Percentiles rank a stretch among this genome's conserved stretches.
phyloP scores from a whole-genome alignment of 768 basidiomycete genomes.

The Tylopilus plumbeoviolaceoides region DNA sequence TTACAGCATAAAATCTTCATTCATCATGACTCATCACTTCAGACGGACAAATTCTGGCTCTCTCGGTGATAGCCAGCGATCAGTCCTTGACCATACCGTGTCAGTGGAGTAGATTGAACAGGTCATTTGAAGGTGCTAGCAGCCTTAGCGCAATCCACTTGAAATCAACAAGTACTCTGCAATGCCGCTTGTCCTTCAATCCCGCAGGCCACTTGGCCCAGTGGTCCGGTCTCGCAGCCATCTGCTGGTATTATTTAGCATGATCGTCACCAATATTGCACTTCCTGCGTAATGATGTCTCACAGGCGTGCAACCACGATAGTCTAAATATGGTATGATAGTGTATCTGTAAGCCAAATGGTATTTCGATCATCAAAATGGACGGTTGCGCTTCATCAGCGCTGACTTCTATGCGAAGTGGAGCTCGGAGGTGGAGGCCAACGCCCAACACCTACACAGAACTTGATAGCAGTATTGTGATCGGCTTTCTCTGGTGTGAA shows the following conservation, averaged over 20 bases:
- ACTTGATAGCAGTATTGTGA: neutral
- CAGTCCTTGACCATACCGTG: neutral
- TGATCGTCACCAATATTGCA: neutral
- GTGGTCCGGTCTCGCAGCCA: neutral
- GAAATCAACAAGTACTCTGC: neutral
- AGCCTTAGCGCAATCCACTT: too few relatives aligned
- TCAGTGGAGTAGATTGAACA: neutral
- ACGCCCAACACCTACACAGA: neutral
- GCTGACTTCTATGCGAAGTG: conserved; percentile 1
- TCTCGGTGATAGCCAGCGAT: neutral
- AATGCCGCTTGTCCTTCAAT: too few relatives aligned
- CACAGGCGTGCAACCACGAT: neutral
- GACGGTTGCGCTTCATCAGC: neutral
- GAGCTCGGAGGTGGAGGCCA: neutral
- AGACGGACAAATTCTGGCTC: neutral
- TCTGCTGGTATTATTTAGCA: neutral
- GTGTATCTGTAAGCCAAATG: too few relatives aligned
- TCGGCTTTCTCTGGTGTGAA: neutral
- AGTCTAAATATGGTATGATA: neutral
- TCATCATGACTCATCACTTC: neutral
- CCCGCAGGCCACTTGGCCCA: too few relatives aligned
- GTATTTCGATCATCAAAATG: neutral
- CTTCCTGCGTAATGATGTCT: neutral
- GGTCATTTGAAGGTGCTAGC: too few relatives aligned
- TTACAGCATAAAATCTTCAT: neutral